Conservation (phyloP, 2,329 filamentous ascomycete genomes). For the Penicillium sp. region DNA sequence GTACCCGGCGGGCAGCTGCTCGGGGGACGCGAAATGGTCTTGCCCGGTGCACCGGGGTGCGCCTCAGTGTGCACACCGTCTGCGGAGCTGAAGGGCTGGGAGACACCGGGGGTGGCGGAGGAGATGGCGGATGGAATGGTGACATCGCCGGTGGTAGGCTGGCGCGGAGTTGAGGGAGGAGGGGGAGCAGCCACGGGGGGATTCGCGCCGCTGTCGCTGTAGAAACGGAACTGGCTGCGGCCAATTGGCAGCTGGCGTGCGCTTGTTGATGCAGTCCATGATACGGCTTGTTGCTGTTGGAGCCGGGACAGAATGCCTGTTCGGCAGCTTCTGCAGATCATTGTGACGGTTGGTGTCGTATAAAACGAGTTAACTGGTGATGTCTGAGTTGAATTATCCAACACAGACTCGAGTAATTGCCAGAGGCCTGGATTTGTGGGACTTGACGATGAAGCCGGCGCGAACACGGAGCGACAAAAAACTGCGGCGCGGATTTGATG, state of each 20-base stretch:
- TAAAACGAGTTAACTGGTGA: background rate
- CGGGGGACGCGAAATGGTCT: conserved; percentile 29
- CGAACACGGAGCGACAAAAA: conserved; percentile 27
- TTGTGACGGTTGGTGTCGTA: conserved; percentile 15
- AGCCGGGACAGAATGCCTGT: conserved; percentile 41
- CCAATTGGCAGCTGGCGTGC: conserved; percentile 30
- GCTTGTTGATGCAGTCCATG: conserved; percentile 28
- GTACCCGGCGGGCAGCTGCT: conserved; percentile 43
- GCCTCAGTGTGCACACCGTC: conserved; percentile 30
- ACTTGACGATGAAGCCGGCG: conserved; percentile 6
- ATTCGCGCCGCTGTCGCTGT: conserved; percentile 32
- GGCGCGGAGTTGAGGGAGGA: conserved; percentile 33
- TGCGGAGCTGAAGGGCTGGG: conserved; percentile 43
- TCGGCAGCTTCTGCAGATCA: conserved; percentile 45
- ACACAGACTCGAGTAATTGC: background rate
- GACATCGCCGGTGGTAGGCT: conserved; percentile 31
- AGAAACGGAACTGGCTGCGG: conserved; percentile 32
- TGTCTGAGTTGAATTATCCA: background rate
- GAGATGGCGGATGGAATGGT: conserved; percentile 39
- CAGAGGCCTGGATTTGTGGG: conserved; percentile 1
- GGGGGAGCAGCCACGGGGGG: conserved; percentile 28
- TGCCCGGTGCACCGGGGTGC: conserved; percentile 27
- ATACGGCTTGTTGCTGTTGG: conserved; percentile 30
- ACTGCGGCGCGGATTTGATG: conserved; percentile 38
- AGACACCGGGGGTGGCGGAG: conserved; percentile 40